Evolutionary conservation across 1,139 yeast genomes (phyloP).

Genomic region (Taiozyma onychis): DNA sequence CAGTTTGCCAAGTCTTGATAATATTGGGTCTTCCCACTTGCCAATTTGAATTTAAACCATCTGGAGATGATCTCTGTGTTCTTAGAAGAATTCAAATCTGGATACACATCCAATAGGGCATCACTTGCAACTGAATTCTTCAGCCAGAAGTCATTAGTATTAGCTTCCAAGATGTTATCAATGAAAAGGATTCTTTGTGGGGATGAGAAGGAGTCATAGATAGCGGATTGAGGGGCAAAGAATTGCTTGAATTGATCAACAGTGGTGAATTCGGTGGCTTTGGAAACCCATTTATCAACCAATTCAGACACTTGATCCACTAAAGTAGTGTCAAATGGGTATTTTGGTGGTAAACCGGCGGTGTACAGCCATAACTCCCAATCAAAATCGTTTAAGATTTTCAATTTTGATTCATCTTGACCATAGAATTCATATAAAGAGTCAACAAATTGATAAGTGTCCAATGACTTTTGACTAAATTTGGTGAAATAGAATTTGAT

Average conservation of each 20-base stretch:
- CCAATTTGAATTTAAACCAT: constrained; percentile 61
- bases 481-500: constrained; percentile 70
- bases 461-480: constrained; percentile 66
- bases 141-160: constrained; percentile 23
- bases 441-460: constrained; percentile 76
- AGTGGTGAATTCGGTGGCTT: constrained; percentile 14
- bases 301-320: constrained; percentile 68
- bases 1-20: constrained; percentile 62
- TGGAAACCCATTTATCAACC: constrained; percentile 58
- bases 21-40: constrained; percentile 39
- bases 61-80: constrained; percentile 83
- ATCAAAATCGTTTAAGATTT: constrained; percentile 56
- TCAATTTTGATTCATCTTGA: constrained; percentile 33
- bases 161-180: constrained; percentile 49
- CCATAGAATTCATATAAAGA: constrained; percentile 57
- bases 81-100: constrained; percentile 34
- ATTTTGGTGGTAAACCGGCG: constrained; percentile 87
- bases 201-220: constrained; percentile 45
- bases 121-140: constrained; percentile 25
- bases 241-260: constrained; percentile 25
- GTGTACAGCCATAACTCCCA: constrained; percentile 81
- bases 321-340: constrained; percentile 69
- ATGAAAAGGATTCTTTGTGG: constrained; percentile 77
- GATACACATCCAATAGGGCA: constrained; percentile 25
- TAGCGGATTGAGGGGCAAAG: constrained; percentile 31